Evolutionary conservation across 2,329 filamentous ascomycete genomes (phyloP).

Genomic region (Exophiala sp.): DNA sequence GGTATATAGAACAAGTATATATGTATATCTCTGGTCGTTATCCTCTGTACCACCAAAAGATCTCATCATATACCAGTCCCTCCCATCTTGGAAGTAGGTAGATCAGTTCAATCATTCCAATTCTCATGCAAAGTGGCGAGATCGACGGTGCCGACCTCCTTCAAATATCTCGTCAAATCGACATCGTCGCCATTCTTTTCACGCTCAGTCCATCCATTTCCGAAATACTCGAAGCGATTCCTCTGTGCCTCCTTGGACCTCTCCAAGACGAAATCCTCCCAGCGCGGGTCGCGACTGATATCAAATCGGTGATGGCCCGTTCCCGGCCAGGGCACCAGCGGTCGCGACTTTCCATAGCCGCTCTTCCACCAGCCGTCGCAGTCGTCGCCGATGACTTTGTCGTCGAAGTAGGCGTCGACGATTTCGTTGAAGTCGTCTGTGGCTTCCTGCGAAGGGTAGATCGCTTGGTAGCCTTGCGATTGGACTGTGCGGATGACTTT

Average conservation of each 20-base stretch:
- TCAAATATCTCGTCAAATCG: slow-evolving; percentile 7
- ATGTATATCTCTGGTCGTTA: too few species aligned
- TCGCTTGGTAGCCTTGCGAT: slow-evolving; percentile 4
- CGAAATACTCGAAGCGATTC: slow-evolving; percentile 10
- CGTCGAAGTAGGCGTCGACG: slow-evolving; percentile 4
- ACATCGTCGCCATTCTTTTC: slow-evolving; percentile 1
- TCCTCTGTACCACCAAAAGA: too few species aligned
- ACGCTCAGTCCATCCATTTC: slow-evolving; percentile 3
- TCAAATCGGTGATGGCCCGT: slow-evolving; percentile 33
- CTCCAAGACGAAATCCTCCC: slow-evolving; percentile 36
- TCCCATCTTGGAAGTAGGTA: too few species aligned
- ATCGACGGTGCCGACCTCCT: slow-evolving; percentile 7
- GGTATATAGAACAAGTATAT: too few species aligned
- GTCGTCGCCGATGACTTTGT: slow-evolving; percentile 5
- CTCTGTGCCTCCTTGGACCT: background rate
- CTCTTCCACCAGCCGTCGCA: slow-evolving; percentile 11
- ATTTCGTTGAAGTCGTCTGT: slow-evolving; percentile 10
- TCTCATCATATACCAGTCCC: too few species aligned
- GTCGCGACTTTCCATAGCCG: background rate
- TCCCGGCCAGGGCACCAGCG: slow-evolving; percentile 7
- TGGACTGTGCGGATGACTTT: slow-evolving; percentile 13
- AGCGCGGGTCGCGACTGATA: slow-evolving; percentile 32
- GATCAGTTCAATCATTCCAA: slow-evolving; percentile 8
- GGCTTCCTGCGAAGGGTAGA: slow-evolving; percentile 2
- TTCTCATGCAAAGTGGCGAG: slow-evolving; percentile 11